phyloP scores from a whole-genome alignment of 2,329 filamentous ascomycete species.

The Xylariaceae sp. region DNA sequence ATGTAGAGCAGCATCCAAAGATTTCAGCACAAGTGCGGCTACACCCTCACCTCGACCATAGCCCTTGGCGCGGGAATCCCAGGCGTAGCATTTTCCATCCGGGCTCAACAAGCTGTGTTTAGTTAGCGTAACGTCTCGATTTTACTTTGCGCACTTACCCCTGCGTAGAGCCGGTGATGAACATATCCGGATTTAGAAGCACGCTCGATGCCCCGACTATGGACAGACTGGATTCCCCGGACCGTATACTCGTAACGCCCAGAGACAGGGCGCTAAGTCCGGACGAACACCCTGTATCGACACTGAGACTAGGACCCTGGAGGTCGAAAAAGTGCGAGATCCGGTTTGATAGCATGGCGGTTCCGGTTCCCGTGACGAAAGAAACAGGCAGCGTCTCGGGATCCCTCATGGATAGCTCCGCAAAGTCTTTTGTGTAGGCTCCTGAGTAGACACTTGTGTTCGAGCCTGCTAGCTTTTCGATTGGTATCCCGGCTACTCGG shows the following conservation, averaged over 20 bases:
- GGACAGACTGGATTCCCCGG: neutral
- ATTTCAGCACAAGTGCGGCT: slow-evolving; percentile 9
- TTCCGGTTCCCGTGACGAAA: neutral
- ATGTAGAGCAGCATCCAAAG: slow-evolving; percentile 5
- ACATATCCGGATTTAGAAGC: slow-evolving; percentile 1
- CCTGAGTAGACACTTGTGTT: slow-evolving; percentile 14
- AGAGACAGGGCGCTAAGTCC: neutral
- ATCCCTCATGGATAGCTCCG: neutral
- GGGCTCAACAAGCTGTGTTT: neutral
- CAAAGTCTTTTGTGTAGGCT: neutral
- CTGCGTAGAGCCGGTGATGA: neutral
- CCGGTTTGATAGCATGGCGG: slow-evolving; percentile 9
- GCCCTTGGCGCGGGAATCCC: slow-evolving; percentile 13
- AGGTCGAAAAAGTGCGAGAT: slow-evolving; percentile 12
- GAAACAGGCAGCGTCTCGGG: neutral
- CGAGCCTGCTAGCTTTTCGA: slow-evolving; percentile 7
- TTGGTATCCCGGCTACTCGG: slow-evolving; percentile 1
- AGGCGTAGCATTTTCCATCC: slow-evolving; percentile 8
- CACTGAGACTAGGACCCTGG: slow-evolving; percentile 4
- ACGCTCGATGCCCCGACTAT: neutral
- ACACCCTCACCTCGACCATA: slow-evolving; percentile 19
- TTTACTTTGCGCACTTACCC: neutral
- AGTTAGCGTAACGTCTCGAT: too few species aligned
- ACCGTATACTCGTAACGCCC: neutral
- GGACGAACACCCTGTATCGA: slow-evolving; percentile 11